phyloP scores from a whole-genome alignment of 1,139 yeast genomes.

The Tardiomyces digboiensis region DNA sequence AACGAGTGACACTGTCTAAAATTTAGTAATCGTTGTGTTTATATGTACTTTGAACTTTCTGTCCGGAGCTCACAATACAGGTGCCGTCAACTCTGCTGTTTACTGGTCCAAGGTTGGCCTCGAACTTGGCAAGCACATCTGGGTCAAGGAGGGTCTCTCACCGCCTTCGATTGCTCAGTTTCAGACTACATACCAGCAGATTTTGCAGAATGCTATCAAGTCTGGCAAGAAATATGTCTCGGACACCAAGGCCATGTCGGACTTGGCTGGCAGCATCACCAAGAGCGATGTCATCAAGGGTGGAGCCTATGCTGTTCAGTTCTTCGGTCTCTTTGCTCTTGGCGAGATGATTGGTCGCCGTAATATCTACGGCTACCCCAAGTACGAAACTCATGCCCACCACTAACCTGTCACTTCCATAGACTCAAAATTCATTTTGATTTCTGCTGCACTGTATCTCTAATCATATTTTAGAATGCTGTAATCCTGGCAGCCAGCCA shows the following conservation, averaged over 20 bases:
- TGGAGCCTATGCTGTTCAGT: constrained; percentile 72
- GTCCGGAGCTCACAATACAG: too few species aligned
- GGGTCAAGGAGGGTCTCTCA: constrained; percentile 84
- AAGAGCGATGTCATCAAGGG: constrained; percentile 56
- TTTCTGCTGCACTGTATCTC: not conserved
- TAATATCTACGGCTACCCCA: constrained; percentile 73
- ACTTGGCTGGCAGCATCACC: constrained; percentile 27
- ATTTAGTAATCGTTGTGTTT: too few species aligned
- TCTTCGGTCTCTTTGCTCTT: constrained; percentile 83
- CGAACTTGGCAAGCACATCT: constrained; percentile 84
- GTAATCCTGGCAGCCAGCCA: too few species aligned
- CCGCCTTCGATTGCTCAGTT: constrained; percentile 81
- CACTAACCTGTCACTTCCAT: not conserved
- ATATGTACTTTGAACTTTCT: too few species aligned
- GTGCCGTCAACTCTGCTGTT: constrained; percentile 20
- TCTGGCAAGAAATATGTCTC: constrained; percentile 29
- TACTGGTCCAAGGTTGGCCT: constrained; percentile 90
- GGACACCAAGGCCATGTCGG: constrained; percentile 12
- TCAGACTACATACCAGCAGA: constrained; percentile 59
- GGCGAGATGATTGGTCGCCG: constrained; percentile 99
- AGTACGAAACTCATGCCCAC: constrained; percentile 4
- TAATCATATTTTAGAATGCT: too few species aligned
- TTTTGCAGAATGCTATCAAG: constrained; percentile 14
- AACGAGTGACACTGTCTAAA: too few species aligned
- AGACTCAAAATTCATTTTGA: not conserved